Percentiles rank a stretch among this genome's conserved stretches.
Conservation (phyloP, 139 green algal species). For the Coelastrella sp. region DNA sequence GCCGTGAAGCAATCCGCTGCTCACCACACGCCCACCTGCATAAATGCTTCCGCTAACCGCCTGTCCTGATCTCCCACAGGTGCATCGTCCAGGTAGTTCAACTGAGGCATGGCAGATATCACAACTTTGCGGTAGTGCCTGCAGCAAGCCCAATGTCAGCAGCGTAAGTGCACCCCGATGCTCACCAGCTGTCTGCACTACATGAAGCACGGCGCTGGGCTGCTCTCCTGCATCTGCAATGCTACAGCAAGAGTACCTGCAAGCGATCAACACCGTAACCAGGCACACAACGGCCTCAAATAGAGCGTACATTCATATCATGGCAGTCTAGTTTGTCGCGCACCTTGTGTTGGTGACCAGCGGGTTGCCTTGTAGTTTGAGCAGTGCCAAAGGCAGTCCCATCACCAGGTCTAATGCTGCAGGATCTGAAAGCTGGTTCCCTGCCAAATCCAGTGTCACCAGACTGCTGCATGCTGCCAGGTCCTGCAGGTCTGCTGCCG, state of each 20-base stretch:
- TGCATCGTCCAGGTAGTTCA: slow-evolving; percentile 82
- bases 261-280: too few species aligned
- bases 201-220: too few species aligned
- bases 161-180: too few species aligned
- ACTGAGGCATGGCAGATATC: slow-evolving; percentile 69
- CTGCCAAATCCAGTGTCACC: slow-evolving; percentile 70
- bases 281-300: too few species aligned
- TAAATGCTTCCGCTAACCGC: slow-evolving; percentile 72
- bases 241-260: too few species aligned
- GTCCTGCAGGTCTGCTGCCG: slow-evolving; percentile 54
- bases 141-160: not conserved
- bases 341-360: slow-evolving; percentile 65
- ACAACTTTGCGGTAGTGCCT: slow-evolving; percentile 83
- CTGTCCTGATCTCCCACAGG: slow-evolving; percentile 74
- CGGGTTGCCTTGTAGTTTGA: slow-evolving; percentile 76
- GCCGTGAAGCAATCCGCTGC: not conserved
- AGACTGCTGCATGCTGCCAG: slow-evolving; percentile 60
- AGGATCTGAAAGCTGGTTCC: slow-evolving; percentile 59
- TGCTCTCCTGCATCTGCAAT: too few species aligned
- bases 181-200: too few species aligned
- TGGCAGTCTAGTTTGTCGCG: not conserved
- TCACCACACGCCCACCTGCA: slow-evolving; percentile 52
- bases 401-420: slow-evolving; percentile 59
- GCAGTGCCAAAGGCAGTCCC: slow-evolving; percentile 62
- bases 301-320: too few species aligned